Conservation (phyloP, 768 basidiomycete species). For the Russula sp. region DNA sequence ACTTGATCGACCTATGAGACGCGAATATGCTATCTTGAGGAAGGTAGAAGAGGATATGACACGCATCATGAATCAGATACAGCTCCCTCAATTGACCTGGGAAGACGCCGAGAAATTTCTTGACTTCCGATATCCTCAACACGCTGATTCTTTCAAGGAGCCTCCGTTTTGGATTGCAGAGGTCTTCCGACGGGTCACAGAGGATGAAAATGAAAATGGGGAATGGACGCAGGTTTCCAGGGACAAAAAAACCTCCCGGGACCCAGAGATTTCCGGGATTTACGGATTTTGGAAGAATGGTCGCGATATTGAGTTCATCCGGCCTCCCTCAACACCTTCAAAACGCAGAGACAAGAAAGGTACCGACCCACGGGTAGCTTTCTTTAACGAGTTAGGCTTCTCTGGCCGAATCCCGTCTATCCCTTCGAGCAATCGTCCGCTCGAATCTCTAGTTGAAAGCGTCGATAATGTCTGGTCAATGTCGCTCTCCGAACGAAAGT, state of each 20-base stretch:
- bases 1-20: constrained; percentile 33
- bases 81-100: constrained; percentile 14
- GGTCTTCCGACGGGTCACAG: not conserved
- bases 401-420: constrained; percentile 33
- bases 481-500: constrained; percentile 44
- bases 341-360: not conserved
- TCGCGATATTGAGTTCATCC: constrained; percentile 20
- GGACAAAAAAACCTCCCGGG: constrained; percentile 1
- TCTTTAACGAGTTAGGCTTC: constrained; percentile 38
- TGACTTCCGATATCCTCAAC: constrained; percentile 42
- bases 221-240: constrained; percentile 8
- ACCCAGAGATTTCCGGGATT: constrained; percentile 5
- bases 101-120: constrained; percentile 40
- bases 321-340: not conserved
- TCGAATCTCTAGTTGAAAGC: constrained; percentile 33
- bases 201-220: constrained; percentile 19
- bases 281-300: constrained; percentile 22
- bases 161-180: constrained; percentile 35
- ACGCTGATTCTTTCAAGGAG: constrained; percentile 35
- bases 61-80: constrained; percentile 37
- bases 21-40: constrained; percentile 39
- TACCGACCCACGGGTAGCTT: constrained; percentile 14
- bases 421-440: constrained; percentile 33
- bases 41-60: constrained; percentile 42
- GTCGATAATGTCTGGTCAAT: constrained; percentile 47